These are phyloP conservation scores for Trichocomaceae sp. DNA, from an alignment of 2,329 filamentous ascomycete genomes.

Conservation along the genomic window DNA sequence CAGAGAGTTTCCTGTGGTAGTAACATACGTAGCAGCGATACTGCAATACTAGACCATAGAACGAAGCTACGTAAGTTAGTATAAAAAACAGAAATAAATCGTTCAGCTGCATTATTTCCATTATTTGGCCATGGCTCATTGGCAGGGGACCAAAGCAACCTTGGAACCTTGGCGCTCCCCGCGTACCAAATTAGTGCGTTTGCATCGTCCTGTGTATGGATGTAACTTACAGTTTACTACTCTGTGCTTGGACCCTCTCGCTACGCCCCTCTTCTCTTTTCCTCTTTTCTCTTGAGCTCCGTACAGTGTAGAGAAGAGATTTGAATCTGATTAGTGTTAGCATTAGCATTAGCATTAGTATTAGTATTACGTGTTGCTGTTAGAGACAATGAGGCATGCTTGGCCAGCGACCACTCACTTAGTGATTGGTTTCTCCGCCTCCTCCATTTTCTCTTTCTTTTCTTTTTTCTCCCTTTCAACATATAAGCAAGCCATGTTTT, in stretches of 20 bases:
- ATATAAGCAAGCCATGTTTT: neutral
- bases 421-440: neutral
- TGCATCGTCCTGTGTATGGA: neutral
- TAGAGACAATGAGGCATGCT: neutral
- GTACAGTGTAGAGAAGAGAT: neutral
- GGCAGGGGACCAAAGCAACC: neutral
- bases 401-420: neutral
- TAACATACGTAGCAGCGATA: too few relatives aligned
- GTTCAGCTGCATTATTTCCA: neutral
- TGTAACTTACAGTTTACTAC: neutral
- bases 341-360: neutral
- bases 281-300: neutral
- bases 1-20: too few relatives aligned
- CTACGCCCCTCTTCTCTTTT: neutral
- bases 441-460: neutral
- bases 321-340: too few relatives aligned
- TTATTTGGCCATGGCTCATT: neutral
- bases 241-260: neutral
- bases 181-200: constrained; percentile 8
- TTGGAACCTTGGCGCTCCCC: constrained; percentile 1
- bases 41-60: too few relatives aligned
- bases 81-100: neutral
- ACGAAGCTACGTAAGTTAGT: too few relatives aligned
- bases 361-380: constrained; percentile 7
- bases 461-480: neutral